These are phyloP conservation scores for Epichloe glyceriae DNA, from an alignment of 2,329 filamentous ascomycete genomes.

Conservation along the genomic window DNA sequence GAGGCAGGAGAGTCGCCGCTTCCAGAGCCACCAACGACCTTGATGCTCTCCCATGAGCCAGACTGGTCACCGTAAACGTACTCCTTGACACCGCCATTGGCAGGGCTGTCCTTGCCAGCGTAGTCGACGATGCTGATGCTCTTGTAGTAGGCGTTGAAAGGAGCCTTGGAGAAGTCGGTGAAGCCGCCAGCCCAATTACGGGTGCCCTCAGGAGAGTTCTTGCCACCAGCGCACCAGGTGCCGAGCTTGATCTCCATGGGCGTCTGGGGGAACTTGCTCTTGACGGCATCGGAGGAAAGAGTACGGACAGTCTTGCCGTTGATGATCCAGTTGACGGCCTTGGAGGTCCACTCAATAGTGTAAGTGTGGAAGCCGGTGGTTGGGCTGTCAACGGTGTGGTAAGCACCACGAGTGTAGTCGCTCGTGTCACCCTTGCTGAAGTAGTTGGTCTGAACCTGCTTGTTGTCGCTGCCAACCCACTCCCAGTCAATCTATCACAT, in stretches of 20 bases:
- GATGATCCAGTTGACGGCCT: slow-evolving; percentile 50
- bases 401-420: slow-evolving; percentile 55
- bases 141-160: slow-evolving; percentile 33
- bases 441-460: slow-evolving; percentile 74
- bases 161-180: slow-evolving; percentile 30
- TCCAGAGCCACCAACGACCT: slow-evolving; percentile 59
- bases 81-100: slow-evolving; percentile 24
- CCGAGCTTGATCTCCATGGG: slow-evolving; percentile 61
- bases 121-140: slow-evolving; percentile 31
- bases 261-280: slow-evolving; percentile 55
- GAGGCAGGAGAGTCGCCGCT: slow-evolving; percentile 54
- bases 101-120: slow-evolving; percentile 21
- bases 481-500: slow-evolving; percentile 61
- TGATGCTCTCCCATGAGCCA: slow-evolving; percentile 30
- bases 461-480: slow-evolving; percentile 56
- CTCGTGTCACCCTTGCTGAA: slow-evolving; percentile 61
- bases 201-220: slow-evolving; percentile 52
- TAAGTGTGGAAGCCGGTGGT: slow-evolving; percentile 47
- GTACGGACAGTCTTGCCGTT: slow-evolving; percentile 50
- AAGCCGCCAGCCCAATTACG: slow-evolving; percentile 55
- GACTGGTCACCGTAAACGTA: slow-evolving; percentile 29
- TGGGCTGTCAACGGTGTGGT: slow-evolving; percentile 42
- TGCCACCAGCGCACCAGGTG: slow-evolving; percentile 49
- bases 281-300: slow-evolving; percentile 42
- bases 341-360: slow-evolving; percentile 53